A percentile compares a stretch with the other conserved stretches of the same genome.
These are phyloP conservation scores for Pleurozium schreberi DNA, from an alignment of 225 moss, liverwort and hornwort species.

Conservation along the genomic window DNA sequence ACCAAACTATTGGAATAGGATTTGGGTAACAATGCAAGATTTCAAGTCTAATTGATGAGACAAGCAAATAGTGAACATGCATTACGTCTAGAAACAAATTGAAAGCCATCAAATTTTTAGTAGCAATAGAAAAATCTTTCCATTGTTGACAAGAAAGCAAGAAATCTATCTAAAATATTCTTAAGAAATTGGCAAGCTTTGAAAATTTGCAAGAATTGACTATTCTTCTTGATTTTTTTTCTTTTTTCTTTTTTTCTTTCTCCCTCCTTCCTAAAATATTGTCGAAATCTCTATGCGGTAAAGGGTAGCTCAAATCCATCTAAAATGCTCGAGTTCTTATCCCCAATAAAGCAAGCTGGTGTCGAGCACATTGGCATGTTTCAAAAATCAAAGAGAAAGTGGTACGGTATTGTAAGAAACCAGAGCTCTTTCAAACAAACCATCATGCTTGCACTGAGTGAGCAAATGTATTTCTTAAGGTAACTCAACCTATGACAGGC, in stretches of 20 bases:
- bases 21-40: not conserved
- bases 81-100: not conserved
- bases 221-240: not conserved
- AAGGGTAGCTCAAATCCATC: not conserved
- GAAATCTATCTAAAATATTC: not conserved
- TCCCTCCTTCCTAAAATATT: not conserved
- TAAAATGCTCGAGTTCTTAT: slow-evolving; percentile 1
- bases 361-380: slow-evolving; percentile 3
- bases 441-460: not conserved
- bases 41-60: not conserved
- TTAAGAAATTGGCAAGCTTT: too few relatives aligned
- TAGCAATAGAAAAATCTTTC: not conserved
- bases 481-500: too few relatives aligned
- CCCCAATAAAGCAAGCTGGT: slow-evolving; percentile 5
- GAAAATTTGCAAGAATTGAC: not conserved
- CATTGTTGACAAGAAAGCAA: not conserved
- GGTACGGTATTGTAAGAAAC: not conserved
- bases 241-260: accelerated
- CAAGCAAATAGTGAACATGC: not conserved
- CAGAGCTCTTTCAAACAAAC: not conserved
- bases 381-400: slow-evolving; percentile 15
- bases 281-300: not conserved
- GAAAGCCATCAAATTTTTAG: not conserved
- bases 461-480: too few relatives aligned
- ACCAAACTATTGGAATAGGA: not conserved